Percentiles rank a stretch among this genome's conserved stretches.
Evolutionary conservation across 108 stramenopile species (phyloP).

Genomic region (Cyclotella atomus): DNA sequence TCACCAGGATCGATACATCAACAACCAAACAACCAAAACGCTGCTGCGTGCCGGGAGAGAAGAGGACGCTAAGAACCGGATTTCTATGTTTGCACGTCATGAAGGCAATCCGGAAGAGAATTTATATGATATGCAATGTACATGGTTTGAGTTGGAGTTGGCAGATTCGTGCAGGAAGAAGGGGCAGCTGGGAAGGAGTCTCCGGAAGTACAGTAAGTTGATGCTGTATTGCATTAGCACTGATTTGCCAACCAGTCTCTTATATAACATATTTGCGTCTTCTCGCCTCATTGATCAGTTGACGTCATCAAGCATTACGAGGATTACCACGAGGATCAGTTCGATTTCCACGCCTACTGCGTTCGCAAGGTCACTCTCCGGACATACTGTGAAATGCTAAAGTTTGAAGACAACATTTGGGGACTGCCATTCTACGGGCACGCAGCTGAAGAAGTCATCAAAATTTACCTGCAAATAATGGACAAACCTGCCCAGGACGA

Average conservation of each 20-base stretch:
- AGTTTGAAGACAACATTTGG: constrained; percentile 88
- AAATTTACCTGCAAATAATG: constrained; percentile 75
- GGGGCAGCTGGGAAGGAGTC: constrained; percentile 67
- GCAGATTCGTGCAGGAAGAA: constrained; percentile 71
- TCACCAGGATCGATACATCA: constrained; percentile 96
- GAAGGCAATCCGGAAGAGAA: constrained; percentile 95
- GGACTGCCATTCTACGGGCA: constrained; percentile 78
- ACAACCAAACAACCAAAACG: constrained; percentile 97
- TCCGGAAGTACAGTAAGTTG: constrained; percentile 87
- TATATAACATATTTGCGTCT: neutral
- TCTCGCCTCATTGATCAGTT: constrained; percentile 30
- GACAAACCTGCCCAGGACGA: constrained; percentile 67
- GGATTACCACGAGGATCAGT: constrained; percentile 97
- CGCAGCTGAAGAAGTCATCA: constrained; percentile 81
- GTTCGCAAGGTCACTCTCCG: constrained; percentile 96
- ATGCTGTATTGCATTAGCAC: neutral
- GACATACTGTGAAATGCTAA: constrained; percentile 89
- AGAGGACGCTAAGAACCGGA: constrained; percentile 76
- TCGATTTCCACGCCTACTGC: constrained; percentile 99
- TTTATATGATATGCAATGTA: constrained; percentile 97
- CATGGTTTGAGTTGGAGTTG: constrained; percentile 97
- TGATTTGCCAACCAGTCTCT: neutral
- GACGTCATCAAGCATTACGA: constrained; percentile 94
- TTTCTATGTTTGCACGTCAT: constrained; percentile 88
- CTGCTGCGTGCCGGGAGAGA: constrained; percentile 90